A percentile compares a stretch with the other conserved stretches of the same genome.
phyloP scores from a whole-genome alignment of 2,329 filamentous ascomycete genomes.

The Colletotrichum sp. region DNA sequence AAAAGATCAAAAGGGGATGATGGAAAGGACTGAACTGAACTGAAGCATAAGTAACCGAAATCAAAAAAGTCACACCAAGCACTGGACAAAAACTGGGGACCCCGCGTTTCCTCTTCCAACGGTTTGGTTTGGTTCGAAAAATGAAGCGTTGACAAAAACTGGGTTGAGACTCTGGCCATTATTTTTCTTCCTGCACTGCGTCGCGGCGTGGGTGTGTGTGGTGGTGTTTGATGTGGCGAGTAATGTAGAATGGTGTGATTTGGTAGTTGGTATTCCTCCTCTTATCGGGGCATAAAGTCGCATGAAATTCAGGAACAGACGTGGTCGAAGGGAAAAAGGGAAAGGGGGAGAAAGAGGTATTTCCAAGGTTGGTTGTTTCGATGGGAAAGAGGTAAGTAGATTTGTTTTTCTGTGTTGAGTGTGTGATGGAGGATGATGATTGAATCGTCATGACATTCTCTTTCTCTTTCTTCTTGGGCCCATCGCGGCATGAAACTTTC shows the following conservation, averaged over 20 bases:
- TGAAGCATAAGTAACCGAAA: not conserved
- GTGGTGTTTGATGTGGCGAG: not conserved
- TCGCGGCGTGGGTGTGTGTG: not conserved
- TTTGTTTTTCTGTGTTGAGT: not conserved
- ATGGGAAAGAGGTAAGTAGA: not conserved
- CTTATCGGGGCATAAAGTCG: conserved; percentile 6
- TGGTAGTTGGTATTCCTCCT: not conserved
- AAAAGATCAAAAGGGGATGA: not conserved
- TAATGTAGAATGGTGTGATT: not conserved
- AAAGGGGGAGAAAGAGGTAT: not conserved
- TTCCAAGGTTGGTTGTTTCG: not conserved
- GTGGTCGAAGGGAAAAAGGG: not conserved
- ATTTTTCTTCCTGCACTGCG: not conserved
- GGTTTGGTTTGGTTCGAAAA: not conserved
- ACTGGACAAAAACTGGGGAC: not conserved
- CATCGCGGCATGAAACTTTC: not conserved
- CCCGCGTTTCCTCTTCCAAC: conserved; percentile 1
- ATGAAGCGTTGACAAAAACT: not conserved
- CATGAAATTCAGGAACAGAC: not conserved
- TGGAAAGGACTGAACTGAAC: not conserved
- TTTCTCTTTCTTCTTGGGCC: not conserved
- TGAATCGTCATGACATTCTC: conserved; percentile 1
- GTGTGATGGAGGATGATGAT: not conserved
- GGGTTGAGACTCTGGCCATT: not conserved
- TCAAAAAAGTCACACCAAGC: not conserved